These are phyloP conservation scores for Chrysanthemum lavandulifolium DNA, from an alignment of 129 eudicot genomes.

Conservation along the genomic window DNA sequence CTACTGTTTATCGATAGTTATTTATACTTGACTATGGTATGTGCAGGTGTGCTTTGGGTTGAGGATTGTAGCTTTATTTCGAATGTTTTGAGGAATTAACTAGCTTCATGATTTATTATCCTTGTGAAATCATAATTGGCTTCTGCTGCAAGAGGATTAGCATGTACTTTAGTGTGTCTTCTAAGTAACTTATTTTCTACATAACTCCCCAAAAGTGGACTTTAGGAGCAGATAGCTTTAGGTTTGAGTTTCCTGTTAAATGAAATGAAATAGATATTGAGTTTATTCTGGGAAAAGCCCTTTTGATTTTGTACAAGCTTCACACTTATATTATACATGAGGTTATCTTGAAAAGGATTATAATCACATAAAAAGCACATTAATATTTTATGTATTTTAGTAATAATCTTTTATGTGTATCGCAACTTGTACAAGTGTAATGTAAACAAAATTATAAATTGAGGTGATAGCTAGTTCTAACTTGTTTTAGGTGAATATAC, in stretches of 20 bases:
- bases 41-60: slow-evolving; percentile 16
- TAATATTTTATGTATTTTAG: no score
- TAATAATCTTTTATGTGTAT: no score
- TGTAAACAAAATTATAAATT: no score
- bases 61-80: not conserved
- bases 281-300: not conserved
- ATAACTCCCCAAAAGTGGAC: slow-evolving; percentile 1
- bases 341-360: no score
- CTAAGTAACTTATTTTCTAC: not conserved
- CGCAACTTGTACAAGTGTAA: no score
- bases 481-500: no score
- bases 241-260: slow-evolving; percentile 3
- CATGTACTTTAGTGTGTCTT: not conserved
- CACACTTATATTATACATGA: not conserved
- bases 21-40: slow-evolving; percentile 14
- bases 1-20: no score
- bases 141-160: slow-evolving; percentile 15
- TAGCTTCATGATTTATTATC: slow-evolving; percentile 10
- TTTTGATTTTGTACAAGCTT: not conserved
- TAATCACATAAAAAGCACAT: no score
- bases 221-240: slow-evolving; percentile 7
- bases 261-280: slow-evolving; percentile 5
- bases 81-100: slow-evolving; percentile 9
- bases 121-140: slow-evolving; percentile 7
- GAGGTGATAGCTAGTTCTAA: no score